Evolutionary conservation across 305 asterid species (phyloP), one percentile per base, ranked within the genome.

Genomic region (Fraxinus angustifolia): DNA sequence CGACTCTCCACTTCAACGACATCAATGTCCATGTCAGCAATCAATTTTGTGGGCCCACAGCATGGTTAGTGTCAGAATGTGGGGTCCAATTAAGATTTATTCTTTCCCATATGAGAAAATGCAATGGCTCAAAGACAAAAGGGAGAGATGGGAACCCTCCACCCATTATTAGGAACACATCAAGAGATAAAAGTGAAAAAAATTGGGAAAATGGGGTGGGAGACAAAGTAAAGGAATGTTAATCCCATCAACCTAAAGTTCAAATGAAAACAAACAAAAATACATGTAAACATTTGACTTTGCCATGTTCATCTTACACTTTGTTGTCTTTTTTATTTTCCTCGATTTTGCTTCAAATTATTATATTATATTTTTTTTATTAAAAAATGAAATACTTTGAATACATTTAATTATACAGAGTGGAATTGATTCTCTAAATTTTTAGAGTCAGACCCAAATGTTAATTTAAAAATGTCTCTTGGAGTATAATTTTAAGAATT

Each of bases 141-240:
- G 77, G 87, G 65, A 21, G 80, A 83, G 85, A 84, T 70, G 82
- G 87, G 88, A 82, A 88, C 91, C 88, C 90, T 86, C 60, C 60
- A 16, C 60, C 21, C 60, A 50, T 50, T 50, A 50, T 50, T 50
- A 50, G 35, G 14, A 14, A 78, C 19, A 50, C 60, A 50, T 50
- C 21, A 50, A 50, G 60, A 50, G 21, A 1, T 6, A 48, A 50
- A 50, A 4, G 60, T 50, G 19, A 50, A 50, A 16, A 16, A 77
- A 76, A 35, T 12, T 23, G 71, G 60, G 60, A 50, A 16, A 50
- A 50, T 16, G 60, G 21, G 60, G 60, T n/a, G 19, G 84, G 68
- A 89, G 91, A 91, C 92, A 91, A 88, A 89, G 91, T 88, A 94
- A 90, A 87, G 83, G 96, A 90, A 93, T 90, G 91, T 88, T 92